These are phyloP conservation scores for Calocera cornea DNA, from an alignment of 768 basidiomycete species.

Conservation along the genomic window DNA sequence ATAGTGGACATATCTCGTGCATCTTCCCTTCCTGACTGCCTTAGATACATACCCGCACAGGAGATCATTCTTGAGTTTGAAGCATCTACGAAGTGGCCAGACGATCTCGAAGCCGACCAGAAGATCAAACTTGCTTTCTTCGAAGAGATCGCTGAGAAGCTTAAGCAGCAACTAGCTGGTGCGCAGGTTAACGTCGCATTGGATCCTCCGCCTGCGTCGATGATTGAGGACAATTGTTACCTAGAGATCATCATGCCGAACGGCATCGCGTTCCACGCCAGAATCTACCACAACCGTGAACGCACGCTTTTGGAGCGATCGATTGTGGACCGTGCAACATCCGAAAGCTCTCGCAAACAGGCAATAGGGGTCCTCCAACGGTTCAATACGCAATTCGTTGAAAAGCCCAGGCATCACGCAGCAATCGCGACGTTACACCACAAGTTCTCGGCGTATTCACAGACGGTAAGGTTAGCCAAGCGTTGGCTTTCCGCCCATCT, in stretches of 20 bases:
- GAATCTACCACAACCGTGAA: slow-evolving; percentile 83
- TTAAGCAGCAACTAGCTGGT: slow-evolving; percentile 25
- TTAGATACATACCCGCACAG: slow-evolving; percentile 55
- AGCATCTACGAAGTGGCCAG: slow-evolving; percentile 85
- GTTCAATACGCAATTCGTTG: slow-evolving; percentile 59
- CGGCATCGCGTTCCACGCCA: slow-evolving; percentile 76
- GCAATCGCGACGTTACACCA: slow-evolving; percentile 70
- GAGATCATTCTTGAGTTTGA: slow-evolving; percentile 80
- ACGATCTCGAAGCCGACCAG: slow-evolving; percentile 82
- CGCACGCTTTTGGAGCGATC: slow-evolving; percentile 60
- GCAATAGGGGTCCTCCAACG: slow-evolving; percentile 44
- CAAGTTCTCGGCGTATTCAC: slow-evolving; percentile 61
- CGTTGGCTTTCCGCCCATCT: slow-evolving; percentile 87
- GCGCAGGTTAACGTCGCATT: slow-evolving; percentile 32
- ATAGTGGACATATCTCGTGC: slow-evolving; percentile 46
- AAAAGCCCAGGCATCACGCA: slow-evolving; percentile 73
- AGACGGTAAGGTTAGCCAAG: slow-evolving; percentile 77
- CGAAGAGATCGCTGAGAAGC: slow-evolving; percentile 55
- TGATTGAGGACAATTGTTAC: slow-evolving; percentile 51
- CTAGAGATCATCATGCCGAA: slow-evolving; percentile 67
- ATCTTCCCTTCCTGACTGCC: slow-evolving; percentile 29
- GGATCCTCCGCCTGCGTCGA: slow-evolving; percentile 29
- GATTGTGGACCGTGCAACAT: slow-evolving; percentile 30
- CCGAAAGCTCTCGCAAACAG: slow-evolving; percentile 34
- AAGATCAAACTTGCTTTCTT: slow-evolving; percentile 89